Evolutionary conservation across 768 basidiomycete genomes (phyloP).

Genomic region (Chlorophyllum brunneum): DNA sequence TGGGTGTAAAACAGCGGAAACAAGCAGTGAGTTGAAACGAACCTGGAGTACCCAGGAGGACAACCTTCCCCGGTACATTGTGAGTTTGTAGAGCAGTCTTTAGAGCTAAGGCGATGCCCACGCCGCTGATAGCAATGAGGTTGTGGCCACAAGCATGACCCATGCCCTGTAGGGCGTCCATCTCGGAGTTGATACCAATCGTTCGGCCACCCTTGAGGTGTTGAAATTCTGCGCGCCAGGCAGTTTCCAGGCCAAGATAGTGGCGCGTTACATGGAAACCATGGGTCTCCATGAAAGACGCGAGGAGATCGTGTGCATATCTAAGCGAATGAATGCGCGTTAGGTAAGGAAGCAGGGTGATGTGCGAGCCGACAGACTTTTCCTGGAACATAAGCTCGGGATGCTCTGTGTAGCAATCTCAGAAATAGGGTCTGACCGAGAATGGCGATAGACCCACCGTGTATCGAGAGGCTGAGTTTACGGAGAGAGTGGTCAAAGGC

Average conservation of each 20-base stretch:
- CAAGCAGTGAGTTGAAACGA: neutral
- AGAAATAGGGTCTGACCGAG: neutral
- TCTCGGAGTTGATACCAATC: slow-evolving; percentile 79
- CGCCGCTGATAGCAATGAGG: slow-evolving; percentile 75
- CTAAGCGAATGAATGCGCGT: slow-evolving; percentile 29
- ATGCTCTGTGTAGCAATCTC: slow-evolving; percentile 38
- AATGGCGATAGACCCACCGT: slow-evolving; percentile 41
- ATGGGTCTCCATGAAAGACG: slow-evolving; percentile 59
- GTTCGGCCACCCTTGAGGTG: slow-evolving; percentile 58
- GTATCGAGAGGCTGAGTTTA: slow-evolving; percentile 65
- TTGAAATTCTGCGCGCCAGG: slow-evolving; percentile 72
- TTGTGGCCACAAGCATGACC: slow-evolving; percentile 79
- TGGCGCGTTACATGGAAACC: slow-evolving; percentile 71
- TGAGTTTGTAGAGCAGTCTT: slow-evolving; percentile 64
- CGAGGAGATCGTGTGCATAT: slow-evolving; percentile 67
- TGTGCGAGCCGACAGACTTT: slow-evolving; percentile 35
- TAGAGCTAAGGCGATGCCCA: slow-evolving; percentile 70
- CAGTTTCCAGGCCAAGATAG: slow-evolving; percentile 69
- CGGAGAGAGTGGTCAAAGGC: slow-evolving; percentile 50
- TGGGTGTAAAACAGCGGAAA: slow-evolving; percentile 12
- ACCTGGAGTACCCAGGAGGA: slow-evolving; percentile 80
- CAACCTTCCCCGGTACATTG: slow-evolving; percentile 59
- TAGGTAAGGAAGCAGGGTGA: neutral
- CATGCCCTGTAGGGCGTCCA: slow-evolving; percentile 60
- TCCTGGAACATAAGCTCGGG: slow-evolving; percentile 69